Percentiles rank a stretch among this genome's conserved stretches.
These are phyloP conservation scores for Tothia fuscella DNA, from an alignment of 2,329 filamentous ascomycete genomes.

Conservation along the genomic window DNA sequence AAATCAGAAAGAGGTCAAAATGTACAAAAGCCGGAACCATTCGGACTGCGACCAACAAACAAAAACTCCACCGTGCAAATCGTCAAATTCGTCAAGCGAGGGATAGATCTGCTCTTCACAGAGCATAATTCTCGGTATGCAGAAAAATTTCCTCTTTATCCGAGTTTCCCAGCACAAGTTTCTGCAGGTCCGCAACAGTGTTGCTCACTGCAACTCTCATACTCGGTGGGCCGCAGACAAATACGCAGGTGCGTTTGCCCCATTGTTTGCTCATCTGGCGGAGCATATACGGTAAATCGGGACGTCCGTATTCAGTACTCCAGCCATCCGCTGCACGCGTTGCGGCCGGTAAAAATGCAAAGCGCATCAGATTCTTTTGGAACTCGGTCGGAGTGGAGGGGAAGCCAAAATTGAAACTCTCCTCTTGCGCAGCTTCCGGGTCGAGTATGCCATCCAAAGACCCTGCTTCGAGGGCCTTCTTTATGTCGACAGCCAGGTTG, in stretches of 20 bases:
- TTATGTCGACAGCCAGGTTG: constrained; percentile 23
- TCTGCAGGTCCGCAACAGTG: constrained; percentile 71
- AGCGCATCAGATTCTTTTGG: constrained; percentile 81
- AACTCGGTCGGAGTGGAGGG: constrained; percentile 74
- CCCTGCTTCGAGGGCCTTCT: constrained; percentile 22
- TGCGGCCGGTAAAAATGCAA: constrained; percentile 58
- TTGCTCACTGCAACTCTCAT: constrained; percentile 85
- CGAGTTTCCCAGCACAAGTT: constrained; percentile 52
- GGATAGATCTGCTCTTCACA: constrained; percentile 37
- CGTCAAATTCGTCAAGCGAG: not conserved
- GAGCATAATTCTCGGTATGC: constrained; percentile 89
- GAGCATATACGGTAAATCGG: constrained; percentile 78
- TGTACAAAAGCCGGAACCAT: not conserved
- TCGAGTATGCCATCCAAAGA: constrained; percentile 20
- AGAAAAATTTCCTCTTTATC: constrained; percentile 71
- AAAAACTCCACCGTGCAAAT: not conserved
- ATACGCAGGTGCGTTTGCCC: constrained; percentile 73
- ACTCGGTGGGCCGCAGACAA: constrained; percentile 78
- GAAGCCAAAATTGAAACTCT: constrained; percentile 50
- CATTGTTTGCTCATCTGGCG: constrained; percentile 69
- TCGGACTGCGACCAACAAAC: not conserved
- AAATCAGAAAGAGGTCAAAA: too few relatives aligned
- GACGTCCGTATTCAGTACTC: constrained; percentile 85
- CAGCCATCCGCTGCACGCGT: constrained; percentile 45
- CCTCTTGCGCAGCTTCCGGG: constrained; percentile 14